Conservation (phyloP, 805 yeast genomes). For the Yamadazyma akitaensis region DNA sequence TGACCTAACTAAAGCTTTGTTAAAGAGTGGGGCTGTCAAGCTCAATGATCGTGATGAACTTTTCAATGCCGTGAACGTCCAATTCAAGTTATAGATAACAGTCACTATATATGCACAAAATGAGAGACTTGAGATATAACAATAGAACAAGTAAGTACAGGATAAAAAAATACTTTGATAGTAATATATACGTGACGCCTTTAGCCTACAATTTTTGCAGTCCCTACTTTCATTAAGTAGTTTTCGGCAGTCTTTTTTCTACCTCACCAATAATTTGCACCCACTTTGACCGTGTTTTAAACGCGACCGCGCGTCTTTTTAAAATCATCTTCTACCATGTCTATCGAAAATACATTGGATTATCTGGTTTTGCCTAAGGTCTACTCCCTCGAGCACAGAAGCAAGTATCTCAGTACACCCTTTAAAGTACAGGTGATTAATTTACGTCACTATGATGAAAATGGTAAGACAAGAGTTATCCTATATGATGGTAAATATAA, state of each 20-base stretch:
- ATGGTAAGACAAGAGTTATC: slow-evolving; percentile 29
- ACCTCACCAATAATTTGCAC: not conserved
- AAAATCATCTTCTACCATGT: slow-evolving; percentile 5
- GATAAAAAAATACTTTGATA: not conserved
- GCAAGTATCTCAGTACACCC: slow-evolving; percentile 18
- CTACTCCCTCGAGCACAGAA: slow-evolving; percentile 11
- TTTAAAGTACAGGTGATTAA: slow-evolving; percentile 34
- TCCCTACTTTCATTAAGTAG: too few relatives aligned
- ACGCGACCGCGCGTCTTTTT: slow-evolving; percentile 1
- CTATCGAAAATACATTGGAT: slow-evolving; percentile 8
- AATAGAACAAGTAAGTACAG: not conserved
- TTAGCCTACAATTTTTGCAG: too few relatives aligned
- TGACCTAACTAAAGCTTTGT: slow-evolving; percentile 73
- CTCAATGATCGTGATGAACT: slow-evolving; percentile 39
- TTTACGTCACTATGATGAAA: slow-evolving; percentile 24
- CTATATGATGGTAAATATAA: slow-evolving; percentile 38
- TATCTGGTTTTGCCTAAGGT: slow-evolving; percentile 12
- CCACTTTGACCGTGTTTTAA: not conserved
- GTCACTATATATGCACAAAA: not conserved
- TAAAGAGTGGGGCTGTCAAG: slow-evolving; percentile 58
- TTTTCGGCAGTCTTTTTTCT: too few relatives aligned
- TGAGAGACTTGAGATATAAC: not conserved
- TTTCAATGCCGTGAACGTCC: slow-evolving; percentile 34
- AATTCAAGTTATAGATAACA: slow-evolving; percentile 19
- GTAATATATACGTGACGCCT: not conserved